A percentile compares a stretch with the other conserved stretches of the same genome.
Evolutionary conservation across 2,329 filamentous ascomycete species (phyloP).

Genomic region (Botrytis squamosa): DNA sequence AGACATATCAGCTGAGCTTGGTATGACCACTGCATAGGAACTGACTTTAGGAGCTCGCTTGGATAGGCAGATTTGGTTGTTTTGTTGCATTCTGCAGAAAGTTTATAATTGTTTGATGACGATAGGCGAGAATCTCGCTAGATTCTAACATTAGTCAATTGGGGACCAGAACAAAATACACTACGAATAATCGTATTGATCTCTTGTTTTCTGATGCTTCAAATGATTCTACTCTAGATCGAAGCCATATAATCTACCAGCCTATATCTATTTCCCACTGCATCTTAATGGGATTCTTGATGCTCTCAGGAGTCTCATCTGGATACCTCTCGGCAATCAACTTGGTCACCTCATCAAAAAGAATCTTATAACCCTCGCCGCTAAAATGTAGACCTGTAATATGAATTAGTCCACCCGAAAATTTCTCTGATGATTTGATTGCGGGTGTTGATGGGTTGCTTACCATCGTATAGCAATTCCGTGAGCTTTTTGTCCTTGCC

Average conservation of each 20-base stretch:
- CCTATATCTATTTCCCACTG: constrained; percentile 18
- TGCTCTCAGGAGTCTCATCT: constrained; percentile 12
- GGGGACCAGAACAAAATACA: not conserved
- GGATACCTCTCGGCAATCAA: constrained; percentile 3
- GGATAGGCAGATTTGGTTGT: not conserved
- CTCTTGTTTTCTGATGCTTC: not conserved
- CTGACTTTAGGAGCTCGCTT: not conserved
- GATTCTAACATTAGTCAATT: not conserved
- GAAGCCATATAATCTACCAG: not conserved
- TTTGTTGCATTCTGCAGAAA: not conserved
- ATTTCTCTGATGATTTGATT: not conserved
- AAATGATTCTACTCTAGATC: not conserved
- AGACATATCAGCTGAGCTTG: not conserved
- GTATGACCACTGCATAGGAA: not conserved
- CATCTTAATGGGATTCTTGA: not conserved
- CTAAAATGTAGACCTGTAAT: constrained; percentile 13
- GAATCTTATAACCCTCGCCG: constrained; percentile 16
- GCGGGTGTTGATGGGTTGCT: not conserved
- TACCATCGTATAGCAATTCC: constrained; percentile 14
- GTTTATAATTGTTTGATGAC: not conserved
- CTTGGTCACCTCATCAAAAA: constrained; percentile 12
- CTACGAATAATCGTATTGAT: not conserved
- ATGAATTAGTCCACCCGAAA: not conserved
- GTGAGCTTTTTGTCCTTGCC: not conserved
- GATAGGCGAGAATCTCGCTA: not conserved